Conservation (phyloP, 1,284 basidiomycete genomes). For the Earliella scabrosa region DNA sequence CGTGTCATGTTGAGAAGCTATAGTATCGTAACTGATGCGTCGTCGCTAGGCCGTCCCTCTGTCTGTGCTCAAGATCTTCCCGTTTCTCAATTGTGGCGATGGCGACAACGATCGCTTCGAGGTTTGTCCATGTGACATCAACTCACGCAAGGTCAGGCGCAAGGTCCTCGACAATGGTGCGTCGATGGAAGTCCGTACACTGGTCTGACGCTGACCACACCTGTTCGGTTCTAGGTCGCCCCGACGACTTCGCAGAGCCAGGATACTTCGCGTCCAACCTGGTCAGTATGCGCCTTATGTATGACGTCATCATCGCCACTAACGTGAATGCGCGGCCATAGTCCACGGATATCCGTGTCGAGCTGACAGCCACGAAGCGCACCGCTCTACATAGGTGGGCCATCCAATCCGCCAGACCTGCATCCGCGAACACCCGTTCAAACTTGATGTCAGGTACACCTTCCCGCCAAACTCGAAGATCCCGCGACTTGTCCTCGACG, state of each 20-base stretch:
- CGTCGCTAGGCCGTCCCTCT: slow-evolving; percentile 51
- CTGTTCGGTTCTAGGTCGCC: slow-evolving; percentile 44
- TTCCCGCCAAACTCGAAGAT: slow-evolving; percentile 35
- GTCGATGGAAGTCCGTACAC: neutral
- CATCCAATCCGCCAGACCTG: neutral
- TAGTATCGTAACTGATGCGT: neutral
- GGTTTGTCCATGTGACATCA: slow-evolving; percentile 51
- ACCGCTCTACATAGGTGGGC: slow-evolving; percentile 56
- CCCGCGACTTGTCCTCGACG: slow-evolving; percentile 57
- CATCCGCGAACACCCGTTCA: neutral
- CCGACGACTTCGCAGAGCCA: slow-evolving; percentile 62
- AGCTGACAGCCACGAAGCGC: slow-evolving; percentile 59
- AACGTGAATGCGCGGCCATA: slow-evolving; percentile 24
- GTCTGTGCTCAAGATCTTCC: slow-evolving; percentile 66
- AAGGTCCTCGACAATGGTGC: slow-evolving; percentile 50
- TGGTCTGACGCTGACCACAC: neutral
- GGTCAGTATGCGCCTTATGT: slow-evolving; percentile 33
- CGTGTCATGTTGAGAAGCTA: too few relatives aligned
- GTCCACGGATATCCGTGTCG: slow-evolving; percentile 60
- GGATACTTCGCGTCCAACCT: slow-evolving; percentile 68
- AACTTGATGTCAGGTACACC: too few relatives aligned
- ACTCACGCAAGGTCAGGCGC: slow-evolving; percentile 47
- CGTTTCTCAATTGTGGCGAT: slow-evolving; percentile 50
- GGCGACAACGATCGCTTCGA: slow-evolving; percentile 41
- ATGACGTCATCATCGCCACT: neutral